Conservation (phyloP, 768 basidiomycete species). For the Suillus weaverae region DNA sequence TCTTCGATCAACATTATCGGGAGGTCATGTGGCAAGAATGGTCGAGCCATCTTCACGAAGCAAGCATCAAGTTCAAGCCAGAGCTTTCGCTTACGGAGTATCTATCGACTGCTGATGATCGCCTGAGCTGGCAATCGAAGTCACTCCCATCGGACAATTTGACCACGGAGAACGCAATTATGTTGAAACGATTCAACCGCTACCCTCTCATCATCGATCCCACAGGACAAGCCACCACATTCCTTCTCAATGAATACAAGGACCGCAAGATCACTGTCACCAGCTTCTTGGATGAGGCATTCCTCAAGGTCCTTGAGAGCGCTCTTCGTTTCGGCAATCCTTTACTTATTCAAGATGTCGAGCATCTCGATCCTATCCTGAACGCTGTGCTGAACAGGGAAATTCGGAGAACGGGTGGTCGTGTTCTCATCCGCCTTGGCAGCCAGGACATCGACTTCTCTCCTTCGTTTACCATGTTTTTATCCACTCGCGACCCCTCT, state of each 20-base stretch:
- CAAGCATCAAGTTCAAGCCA: constrained; percentile 87
- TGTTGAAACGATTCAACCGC: constrained; percentile 96
- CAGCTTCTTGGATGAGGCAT: constrained; percentile 97
- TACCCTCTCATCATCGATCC: constrained; percentile 98
- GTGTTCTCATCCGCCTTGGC: constrained; percentile 93
- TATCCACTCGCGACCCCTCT: constrained; percentile 95
- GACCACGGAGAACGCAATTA: constrained; percentile 99
- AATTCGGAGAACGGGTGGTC: constrained; percentile 92
- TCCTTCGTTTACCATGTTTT: constrained; percentile 99
- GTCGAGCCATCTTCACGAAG: constrained; percentile 85
- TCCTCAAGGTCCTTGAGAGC: constrained; percentile 97
- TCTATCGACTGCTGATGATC: constrained; percentile 94
- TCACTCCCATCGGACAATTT: constrained; percentile 94
- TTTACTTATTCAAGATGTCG: constrained; percentile 95
- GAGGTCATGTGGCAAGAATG: constrained; percentile 97
- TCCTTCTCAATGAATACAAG: constrained; percentile 91
- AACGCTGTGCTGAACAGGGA: constrained; percentile 98
- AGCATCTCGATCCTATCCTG: constrained; percentile 94
- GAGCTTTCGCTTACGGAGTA: constrained; percentile 95
- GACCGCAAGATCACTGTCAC: constrained; percentile 97
- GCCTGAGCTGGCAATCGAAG: constrained; percentile 93
- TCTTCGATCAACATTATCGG: constrained; percentile 98
- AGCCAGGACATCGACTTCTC: constrained; percentile 99
- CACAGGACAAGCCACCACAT: constrained; percentile 94
- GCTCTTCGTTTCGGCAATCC: constrained; percentile 99